Conservation (phyloP, 306 rosid species). For the Vigna hirtella region DNA sequence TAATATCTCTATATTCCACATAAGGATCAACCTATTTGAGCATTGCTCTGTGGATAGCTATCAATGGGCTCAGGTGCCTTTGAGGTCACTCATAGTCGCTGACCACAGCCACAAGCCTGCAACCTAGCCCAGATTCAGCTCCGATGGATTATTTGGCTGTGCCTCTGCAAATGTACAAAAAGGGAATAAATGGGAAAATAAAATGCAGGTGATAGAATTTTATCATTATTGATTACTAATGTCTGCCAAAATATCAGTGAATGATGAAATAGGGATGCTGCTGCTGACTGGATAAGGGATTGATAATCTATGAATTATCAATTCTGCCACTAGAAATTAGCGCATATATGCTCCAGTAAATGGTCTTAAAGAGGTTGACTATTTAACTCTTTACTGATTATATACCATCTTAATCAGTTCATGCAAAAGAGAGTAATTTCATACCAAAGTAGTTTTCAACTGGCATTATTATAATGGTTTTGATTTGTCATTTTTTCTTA, state of each 20-base stretch:
- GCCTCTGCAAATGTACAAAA: background rate
- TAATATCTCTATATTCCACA: conserved; percentile 48
- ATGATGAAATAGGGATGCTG: background rate
- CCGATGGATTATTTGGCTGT: conserved; percentile 8
- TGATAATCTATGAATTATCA: background rate
- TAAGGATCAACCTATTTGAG: conserved; percentile 1
- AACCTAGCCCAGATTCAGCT: conserved; percentile 3
- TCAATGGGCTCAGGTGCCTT: conserved; percentile 5
- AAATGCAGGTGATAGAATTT: background rate
- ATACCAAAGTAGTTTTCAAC: background rate
- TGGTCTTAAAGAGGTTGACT: background rate
- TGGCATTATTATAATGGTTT: background rate
- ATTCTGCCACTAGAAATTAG: background rate
- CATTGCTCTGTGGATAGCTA: conserved; percentile 4
- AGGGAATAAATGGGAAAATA: background rate
- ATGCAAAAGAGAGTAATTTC: background rate
- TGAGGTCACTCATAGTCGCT: background rate
- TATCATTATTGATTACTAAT: conserved; percentile 5
- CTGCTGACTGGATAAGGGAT: background rate
- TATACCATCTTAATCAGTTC: background rate
- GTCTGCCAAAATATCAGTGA: background rate
- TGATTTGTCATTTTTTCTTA: too few species aligned
- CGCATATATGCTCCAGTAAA: background rate
- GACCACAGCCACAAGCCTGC: background rate
- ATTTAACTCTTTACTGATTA: background rate